Evolutionary conservation across 2,329 filamentous ascomycete species (phyloP), one percentile per base, ranked within the genome.

Genomic region (Plectosphaerella sp.): DNA sequence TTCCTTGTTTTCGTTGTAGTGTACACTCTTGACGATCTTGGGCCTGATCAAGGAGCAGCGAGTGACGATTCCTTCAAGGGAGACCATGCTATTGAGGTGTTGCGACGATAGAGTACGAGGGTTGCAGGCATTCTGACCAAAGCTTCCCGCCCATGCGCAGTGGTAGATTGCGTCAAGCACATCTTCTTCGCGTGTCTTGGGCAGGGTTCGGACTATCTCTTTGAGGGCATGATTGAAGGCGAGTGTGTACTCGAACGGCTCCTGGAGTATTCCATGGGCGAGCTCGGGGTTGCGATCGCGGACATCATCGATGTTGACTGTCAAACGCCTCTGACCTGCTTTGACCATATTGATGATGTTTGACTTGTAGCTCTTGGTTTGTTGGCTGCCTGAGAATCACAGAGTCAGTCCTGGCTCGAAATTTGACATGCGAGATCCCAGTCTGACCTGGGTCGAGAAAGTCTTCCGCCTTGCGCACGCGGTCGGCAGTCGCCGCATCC

Each of bases 21-120:
- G 94, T 50, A 99, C 92, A 71, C 94, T 97, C 74, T 95, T 96
- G 56, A 97, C 87, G n/a, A 99, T 85, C 72, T 99, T 99, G 11
- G 94, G 94, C 52, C 95, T 83, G 57, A 99, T 96, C 18, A 99
- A 79, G 22, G 92, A 97, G 72, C 91, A 96, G 69, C 94, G 89
- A 36, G 94, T 99, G 42, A 99, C 94, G 62, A 99, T 99, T 46
- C 94, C 94, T 72, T 99, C 94, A 49, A 99, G 80, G 4, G 92
- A 96, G 14, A 99, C 89, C 92, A 99, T 97, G 64, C 89, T 87
- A 70, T 99, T 99, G 52, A 99, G 81, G 63, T 96, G 89, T 41
- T 84, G 80, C 3, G 93, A 97, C 48, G 90, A 90, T 28, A 99
- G 75, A 1, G 94, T 97, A 60, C 94, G 84, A 41, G 94, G 94